Base-by-base conservation (phyloP, 371 early-diverging fungal genomes). In the Rhizomucor pusillus region DNA sequence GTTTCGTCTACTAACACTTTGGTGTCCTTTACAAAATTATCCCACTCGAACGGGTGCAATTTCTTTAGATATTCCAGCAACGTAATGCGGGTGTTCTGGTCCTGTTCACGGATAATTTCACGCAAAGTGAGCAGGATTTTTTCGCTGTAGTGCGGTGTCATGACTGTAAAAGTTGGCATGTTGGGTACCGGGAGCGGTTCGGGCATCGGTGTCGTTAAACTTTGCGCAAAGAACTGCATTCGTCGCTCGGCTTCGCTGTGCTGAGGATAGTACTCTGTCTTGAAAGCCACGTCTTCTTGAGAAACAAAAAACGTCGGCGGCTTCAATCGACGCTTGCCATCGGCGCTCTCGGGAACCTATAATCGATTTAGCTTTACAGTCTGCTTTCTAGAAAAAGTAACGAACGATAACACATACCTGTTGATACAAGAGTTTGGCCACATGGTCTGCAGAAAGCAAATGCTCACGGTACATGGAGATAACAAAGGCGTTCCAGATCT, bases 401-500 rank as follows among this genome's bases (percentile, higher is more conserved):
- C 13, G 5, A 29, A 29, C 19, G 23, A 1, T 18, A 1, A 1
- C 44, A 22, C 40, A 54, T 69, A 89, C 88, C 73, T 90, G 84
- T 67, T 86, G 85, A 62, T 90, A 94, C 11, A 92, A 67, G 22
- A 93, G 58, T 52, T 82, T 82, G 44, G 86, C 81, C 14, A 90
- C 84, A 47, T 88, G 85, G 44, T 91, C 89, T 14, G 85, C 72
- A 0, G 92, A 89, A 16, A 94, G 54, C 23, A 88, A 66, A 63
- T 92, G 91, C 49, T 92, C 93, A 43, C 88, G 81, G 58, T 87
- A 92, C 92, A 94, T 89, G 20, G 89, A 81, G 23, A 90, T 80
- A n/a, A 92, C 81, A 44, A 94, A 79, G 0, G 92, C 87, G 62
- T 94, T 93, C 93, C 93, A 94, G 33, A 93, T 66, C 62, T 90